Base-by-base conservation (phyloP, 2,329 filamentous ascomycete genomes). In the Fonsecaea pugnacius region DNA sequence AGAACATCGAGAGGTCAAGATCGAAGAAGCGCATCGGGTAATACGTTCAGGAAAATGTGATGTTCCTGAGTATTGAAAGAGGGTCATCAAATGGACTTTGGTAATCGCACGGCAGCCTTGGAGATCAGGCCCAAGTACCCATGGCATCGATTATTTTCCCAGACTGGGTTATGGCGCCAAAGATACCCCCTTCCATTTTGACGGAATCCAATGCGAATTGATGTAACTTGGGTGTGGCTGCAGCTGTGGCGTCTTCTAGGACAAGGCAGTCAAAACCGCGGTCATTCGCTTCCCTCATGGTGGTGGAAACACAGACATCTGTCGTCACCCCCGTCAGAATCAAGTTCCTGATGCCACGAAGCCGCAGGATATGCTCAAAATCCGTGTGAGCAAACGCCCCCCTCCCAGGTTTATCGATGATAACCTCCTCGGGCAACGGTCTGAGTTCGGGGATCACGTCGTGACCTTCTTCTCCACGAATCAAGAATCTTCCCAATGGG, bases 401-500 rank as follows among this genome's bases (percentile, higher is more conserved):
- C 27, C 82, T 78, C 0, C 83, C 83, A 0, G 83, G 82, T 71
- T 85, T 85, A 72, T 85, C 83, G 50, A 86, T 80, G 8, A 85
- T 76, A 0, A 80, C 77, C 68, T 85, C 83, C 2, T 75, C 75
- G 1, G 74, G 73, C 16, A 80, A 60, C 14, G 83, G 83, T 62
- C 79, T 79, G 35, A 85, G 73, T 68, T 87, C 84, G 7, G 79
- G 75, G 18, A 87, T 79, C 33, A 82, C 85, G 53, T 84, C 84
- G 70, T 87, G 85, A 0, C 86, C 86, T 24, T 76, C 70, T 69
- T 87, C 83, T 0, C 86, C 85, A 21, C 85, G 81, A 27, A 88
- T 77, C 3, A 88, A 75, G 2, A 87, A 78, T n/a, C 82, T 81
- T 0, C 86, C 85, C 51, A 87, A 73, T 1, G 85, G 85, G 0